These are phyloP conservation scores for Heterobasidion irregulare DNA, from an alignment of 1,284 basidiomycete genomes.

Conservation along the genomic window DNA sequence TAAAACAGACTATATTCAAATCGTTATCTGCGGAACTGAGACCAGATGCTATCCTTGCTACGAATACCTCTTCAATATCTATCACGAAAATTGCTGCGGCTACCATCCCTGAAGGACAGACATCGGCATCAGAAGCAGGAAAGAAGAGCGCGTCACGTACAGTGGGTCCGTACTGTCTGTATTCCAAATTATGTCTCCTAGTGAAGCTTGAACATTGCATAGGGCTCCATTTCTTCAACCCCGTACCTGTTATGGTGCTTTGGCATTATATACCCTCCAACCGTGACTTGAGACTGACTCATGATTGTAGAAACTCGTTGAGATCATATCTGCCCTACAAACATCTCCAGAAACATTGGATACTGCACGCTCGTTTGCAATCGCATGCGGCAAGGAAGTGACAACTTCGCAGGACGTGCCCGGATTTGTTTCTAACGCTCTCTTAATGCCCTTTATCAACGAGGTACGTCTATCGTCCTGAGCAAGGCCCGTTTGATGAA, in stretches of 20 bases:
- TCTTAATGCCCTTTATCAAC: conserved; percentile 90
- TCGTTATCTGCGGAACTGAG: conserved; percentile 62
- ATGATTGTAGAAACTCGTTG: conserved; percentile 72
- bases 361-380: conserved; percentile 76
- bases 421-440: conserved; percentile 83
- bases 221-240: conserved; percentile 95
- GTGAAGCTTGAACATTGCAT: background rate
- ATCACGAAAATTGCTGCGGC: conserved; percentile 89
- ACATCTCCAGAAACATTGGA: conserved; percentile 73
- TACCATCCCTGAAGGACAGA: conserved; percentile 50
- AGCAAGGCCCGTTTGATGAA: conserved; percentile 22
- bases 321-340: conserved; percentile 90
- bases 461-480: conserved; percentile 39
- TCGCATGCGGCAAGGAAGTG: conserved; percentile 91
- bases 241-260: conserved; percentile 85
- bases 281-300: background rate
- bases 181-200: conserved; percentile 1
- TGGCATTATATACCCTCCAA: background rate
- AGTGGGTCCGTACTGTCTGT: conserved; percentile 44
- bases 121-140: conserved; percentile 53
- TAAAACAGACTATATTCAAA: conserved; percentile 80
- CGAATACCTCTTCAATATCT: conserved; percentile 92
- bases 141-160: conserved; percentile 59
- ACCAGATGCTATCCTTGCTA: conserved; percentile 77
- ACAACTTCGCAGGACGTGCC: conserved; percentile 86